Conservation (phyloP, 2,329 filamentous ascomycete species). For the Trichoderma cornu-damae region DNA sequence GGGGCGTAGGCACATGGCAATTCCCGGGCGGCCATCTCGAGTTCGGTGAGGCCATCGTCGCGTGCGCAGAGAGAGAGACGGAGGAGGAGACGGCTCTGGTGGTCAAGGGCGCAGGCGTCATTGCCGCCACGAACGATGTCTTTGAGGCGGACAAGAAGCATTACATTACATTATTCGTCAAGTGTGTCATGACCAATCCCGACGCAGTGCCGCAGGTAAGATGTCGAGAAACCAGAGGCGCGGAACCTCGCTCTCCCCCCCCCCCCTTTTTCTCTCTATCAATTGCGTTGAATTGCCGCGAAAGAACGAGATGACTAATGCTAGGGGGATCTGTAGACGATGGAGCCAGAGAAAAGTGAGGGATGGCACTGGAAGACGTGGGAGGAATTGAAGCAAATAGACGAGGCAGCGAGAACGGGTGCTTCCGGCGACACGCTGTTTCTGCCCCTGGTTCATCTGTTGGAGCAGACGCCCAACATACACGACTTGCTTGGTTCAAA, state of each 20-base stretch:
- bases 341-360: constrained; percentile 49
- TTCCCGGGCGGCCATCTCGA: constrained; percentile 75
- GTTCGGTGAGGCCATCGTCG: constrained; percentile 55
- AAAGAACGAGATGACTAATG: neutral
- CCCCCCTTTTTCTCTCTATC: neutral
- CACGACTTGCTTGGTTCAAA: too few relatives aligned
- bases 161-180: constrained; percentile 69
- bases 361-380: constrained; percentile 47
- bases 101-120: constrained; percentile 47
- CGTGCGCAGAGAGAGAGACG: constrained; percentile 62
- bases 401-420: constrained; percentile 16
- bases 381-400: constrained; percentile 37
- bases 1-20: constrained; percentile 51
- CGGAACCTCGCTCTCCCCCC: neutral
- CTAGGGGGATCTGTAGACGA: constrained; percentile 25
- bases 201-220: constrained; percentile 48
- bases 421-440: constrained; percentile 28
- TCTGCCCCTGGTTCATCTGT: constrained; percentile 30
- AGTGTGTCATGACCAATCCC: constrained; percentile 45
- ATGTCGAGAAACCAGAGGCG: neutral
- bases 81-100: constrained; percentile 65
- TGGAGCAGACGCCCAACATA: constrained; percentile 26
- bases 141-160: constrained; percentile 59
- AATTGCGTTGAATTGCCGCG: neutral
- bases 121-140: constrained; percentile 62